Evolutionary conservation across 2,329 filamentous ascomycete species (phyloP).

Genomic region (Botrytis hyacinthi): DNA sequence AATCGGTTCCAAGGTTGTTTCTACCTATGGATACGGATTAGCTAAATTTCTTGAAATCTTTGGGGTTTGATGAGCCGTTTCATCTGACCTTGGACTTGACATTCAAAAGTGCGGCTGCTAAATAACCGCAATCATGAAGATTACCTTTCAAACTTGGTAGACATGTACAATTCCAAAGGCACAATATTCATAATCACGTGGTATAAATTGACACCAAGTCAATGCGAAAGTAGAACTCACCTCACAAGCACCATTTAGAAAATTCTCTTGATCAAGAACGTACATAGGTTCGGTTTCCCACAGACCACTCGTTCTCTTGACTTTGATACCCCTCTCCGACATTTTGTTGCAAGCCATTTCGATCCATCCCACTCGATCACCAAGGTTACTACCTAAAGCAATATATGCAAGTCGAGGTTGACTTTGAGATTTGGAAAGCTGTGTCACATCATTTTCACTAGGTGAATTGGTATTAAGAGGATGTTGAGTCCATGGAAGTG

Average conservation of each 20-base stretch:
- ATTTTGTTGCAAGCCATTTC: conserved; percentile 80
- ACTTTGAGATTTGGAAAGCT: neutral
- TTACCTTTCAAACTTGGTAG: neutral
- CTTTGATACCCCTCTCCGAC: conserved; percentile 66
- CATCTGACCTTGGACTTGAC: neutral
- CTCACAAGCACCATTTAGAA: conserved; percentile 91
- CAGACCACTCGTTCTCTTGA: conserved; percentile 79
- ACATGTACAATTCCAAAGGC: neutral
- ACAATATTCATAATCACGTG: neutral
- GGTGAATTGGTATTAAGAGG: neutral
- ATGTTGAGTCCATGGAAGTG: conserved; percentile 16
- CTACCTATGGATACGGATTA: conserved; percentile 50
- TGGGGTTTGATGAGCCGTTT: neutral
- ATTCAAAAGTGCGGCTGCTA: neutral
- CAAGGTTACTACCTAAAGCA: conserved; percentile 89
- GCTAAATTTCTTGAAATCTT: neutral
- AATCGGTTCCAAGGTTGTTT: conserved; percentile 73
- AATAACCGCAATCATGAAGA: neutral
- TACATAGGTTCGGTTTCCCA: conserved; percentile 99
- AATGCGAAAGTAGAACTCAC: conserved; percentile 49
- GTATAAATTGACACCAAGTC: neutral
- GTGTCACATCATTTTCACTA: neutral
- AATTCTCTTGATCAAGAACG: conserved; percentile 80
- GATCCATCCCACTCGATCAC: conserved; percentile 80
- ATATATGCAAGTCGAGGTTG: conserved; percentile 60